Percentiles rank a stretch among this genome's conserved stretches.
These are phyloP conservation scores for Glycine tomentella DNA, from an alignment of 306 rosid genomes.

Conservation along the genomic window DNA sequence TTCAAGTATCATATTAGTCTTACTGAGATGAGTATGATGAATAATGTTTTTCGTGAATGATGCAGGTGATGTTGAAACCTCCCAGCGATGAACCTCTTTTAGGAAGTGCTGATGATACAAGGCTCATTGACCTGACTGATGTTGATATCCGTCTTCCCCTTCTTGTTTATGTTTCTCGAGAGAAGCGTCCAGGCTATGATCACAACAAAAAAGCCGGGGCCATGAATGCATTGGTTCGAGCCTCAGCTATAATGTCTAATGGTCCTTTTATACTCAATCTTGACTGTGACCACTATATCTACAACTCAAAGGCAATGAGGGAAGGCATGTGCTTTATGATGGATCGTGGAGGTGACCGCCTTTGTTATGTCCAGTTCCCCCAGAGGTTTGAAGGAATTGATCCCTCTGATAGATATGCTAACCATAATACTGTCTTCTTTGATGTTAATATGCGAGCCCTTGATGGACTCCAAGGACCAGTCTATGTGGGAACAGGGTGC, in stretches of 20 bases:
- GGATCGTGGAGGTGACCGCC: constrained; percentile 92
- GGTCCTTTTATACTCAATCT: constrained; percentile 93
- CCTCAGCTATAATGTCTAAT: constrained; percentile 90
- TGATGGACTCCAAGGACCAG: constrained; percentile 94
- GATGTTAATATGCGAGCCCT: constrained; percentile 97
- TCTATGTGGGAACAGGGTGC: constrained; percentile 95
- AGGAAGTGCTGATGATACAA: constrained; percentile 69
- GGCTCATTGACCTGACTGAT: constrained; percentile 72
- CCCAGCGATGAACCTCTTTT: constrained; percentile 88
- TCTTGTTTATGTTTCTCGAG: constrained; percentile 91
- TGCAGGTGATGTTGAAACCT: constrained; percentile 95
- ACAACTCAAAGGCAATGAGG: constrained; percentile 88
- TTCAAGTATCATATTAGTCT: not conserved
- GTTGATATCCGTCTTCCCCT: constrained; percentile 88
- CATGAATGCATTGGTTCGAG: constrained; percentile 93
- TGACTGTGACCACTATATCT: constrained; percentile 90
- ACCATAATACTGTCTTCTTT: constrained; percentile 92
- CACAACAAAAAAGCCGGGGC: constrained; percentile 97
- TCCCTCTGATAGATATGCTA: constrained; percentile 93
- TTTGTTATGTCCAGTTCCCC: constrained; percentile 92
- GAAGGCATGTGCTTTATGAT: constrained; percentile 97
- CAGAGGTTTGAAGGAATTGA: constrained; percentile 97
- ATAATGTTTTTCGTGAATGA: constrained; percentile 23
- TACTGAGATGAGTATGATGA: constrained; percentile 23
- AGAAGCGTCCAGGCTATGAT: constrained; percentile 90